These are phyloP conservation scores for Excoecaria agallocha DNA, from an alignment of 345 rosid species.

Conservation along the genomic window DNA sequence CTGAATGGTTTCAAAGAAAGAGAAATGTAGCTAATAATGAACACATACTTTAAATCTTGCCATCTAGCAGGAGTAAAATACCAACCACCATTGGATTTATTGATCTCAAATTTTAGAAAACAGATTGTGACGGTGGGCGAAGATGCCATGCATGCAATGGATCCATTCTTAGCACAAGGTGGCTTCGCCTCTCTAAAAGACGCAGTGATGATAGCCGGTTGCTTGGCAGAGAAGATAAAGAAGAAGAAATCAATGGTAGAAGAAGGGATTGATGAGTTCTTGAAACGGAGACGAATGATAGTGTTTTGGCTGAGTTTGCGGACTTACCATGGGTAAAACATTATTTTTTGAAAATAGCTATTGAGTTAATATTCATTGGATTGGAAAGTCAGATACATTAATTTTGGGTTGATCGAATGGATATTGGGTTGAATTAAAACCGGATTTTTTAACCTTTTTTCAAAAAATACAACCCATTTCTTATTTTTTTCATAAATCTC, in stretches of 20 bases:
- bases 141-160: constrained; percentile 43
- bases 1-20: constrained; percentile 17
- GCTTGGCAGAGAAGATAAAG: constrained; percentile 18
- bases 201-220: constrained; percentile 23
- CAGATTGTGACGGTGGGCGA: constrained; percentile 29
- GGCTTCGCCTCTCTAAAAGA: constrained; percentile 37
- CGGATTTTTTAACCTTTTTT: no score
- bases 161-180: constrained; percentile 35
- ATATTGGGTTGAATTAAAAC: no score
- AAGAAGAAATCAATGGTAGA: neutral
- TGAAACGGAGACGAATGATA: constrained; percentile 16
- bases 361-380: no score
- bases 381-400: no score
- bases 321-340: no score
- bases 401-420: no score
- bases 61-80: constrained; percentile 22
- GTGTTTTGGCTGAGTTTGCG: constrained; percentile 36
- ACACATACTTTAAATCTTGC: constrained; percentile 6
- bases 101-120: constrained; percentile 11
- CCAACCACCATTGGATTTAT: constrained; percentile 26
- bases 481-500: no score
- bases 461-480: no score
- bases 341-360: no score
- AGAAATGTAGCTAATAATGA: constrained; percentile 14
- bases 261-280: constrained; percentile 16